Evolutionary conservation across 768 basidiomycete genomes (phyloP).

Genomic region (Phaeotremella skinneri): DNA sequence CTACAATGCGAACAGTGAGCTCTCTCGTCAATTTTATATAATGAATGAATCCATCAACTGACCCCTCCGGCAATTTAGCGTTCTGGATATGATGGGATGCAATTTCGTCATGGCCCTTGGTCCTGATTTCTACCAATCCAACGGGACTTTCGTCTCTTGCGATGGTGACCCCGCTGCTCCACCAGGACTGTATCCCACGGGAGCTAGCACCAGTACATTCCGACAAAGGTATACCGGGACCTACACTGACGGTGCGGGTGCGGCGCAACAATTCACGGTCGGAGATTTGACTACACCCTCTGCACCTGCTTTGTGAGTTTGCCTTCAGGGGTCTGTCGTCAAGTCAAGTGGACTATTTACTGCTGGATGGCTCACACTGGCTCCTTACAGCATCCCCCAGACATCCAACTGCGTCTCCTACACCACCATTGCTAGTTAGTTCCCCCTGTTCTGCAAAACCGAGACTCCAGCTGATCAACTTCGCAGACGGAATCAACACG

Average conservation of each 20-base stretch:
- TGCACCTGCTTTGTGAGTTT: constrained; percentile 31
- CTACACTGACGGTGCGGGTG: constrained; percentile 38
- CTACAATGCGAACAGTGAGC: constrained; percentile 47
- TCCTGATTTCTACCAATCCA: constrained; percentile 37
- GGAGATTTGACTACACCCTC: constrained; percentile 50
- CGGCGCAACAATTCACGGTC: constrained; percentile 42
- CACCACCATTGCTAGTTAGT: constrained; percentile 43
- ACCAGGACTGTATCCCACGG: constrained; percentile 52
- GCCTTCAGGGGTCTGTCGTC: not conserved
- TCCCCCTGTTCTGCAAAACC: not conserved
- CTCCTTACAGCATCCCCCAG: constrained; percentile 39
- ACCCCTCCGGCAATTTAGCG: constrained; percentile 16
- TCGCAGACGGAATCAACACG: constrained; percentile 39
- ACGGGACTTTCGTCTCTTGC: constrained; percentile 55
- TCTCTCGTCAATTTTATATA: too few species aligned
- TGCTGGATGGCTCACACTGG: not conserved
- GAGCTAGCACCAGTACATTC: constrained; percentile 49
- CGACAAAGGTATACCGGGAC: constrained; percentile 51
- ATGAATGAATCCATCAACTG: not conserved
- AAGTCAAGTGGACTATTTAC: not conserved
- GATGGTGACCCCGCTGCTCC: constrained; percentile 53
- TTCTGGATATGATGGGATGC: constrained; percentile 52
- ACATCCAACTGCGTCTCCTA: constrained; percentile 53
- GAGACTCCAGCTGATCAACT: not conserved
- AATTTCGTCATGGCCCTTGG: constrained; percentile 51